Percentiles rank a stretch among this genome's conserved stretches.
Evolutionary conservation across 768 basidiomycete genomes (phyloP).

Genomic region (Tricholoma flavovirens): DNA sequence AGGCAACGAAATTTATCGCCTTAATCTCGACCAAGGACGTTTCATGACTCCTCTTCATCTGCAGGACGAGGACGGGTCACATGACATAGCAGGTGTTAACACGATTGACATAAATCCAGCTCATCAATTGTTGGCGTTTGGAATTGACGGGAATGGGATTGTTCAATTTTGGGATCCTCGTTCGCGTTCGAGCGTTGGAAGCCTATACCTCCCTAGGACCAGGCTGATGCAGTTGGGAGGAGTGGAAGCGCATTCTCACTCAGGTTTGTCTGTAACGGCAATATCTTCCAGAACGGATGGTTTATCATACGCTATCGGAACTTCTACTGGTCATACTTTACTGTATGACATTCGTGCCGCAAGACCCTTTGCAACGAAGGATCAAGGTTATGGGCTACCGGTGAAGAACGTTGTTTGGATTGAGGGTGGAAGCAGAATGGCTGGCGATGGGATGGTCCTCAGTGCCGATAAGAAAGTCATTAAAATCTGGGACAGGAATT

Average conservation of each 20-base stretch:
- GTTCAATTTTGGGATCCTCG: constrained; percentile 97
- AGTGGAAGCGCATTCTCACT: constrained; percentile 21
- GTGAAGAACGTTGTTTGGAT: constrained; percentile 86
- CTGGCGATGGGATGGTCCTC: constrained; percentile 81
- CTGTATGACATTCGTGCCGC: constrained; percentile 91
- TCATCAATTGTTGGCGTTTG: constrained; percentile 87
- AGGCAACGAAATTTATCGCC: constrained; percentile 83
- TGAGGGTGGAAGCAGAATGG: constrained; percentile 78
- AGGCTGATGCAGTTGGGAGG: constrained; percentile 41
- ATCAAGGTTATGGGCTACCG: constrained; percentile 94
- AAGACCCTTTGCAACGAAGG: constrained; percentile 81
- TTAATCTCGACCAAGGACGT: constrained; percentile 93
- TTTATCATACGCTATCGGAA: constrained; percentile 89
- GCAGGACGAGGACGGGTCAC: constrained; percentile 38
- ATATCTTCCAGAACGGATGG: constrained; percentile 84
- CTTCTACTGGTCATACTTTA: constrained; percentile 90
- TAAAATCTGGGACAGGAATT: constrained; percentile 92
- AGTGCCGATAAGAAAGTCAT: constrained; percentile 96
- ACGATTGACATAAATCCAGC: constrained; percentile 88
- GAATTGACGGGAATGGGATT: constrained; percentile 78
- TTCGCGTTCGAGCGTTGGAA: constrained; percentile 69
- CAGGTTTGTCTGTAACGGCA: constrained; percentile 66
- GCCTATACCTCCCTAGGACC: constrained; percentile 53
- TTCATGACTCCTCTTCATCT: constrained; percentile 80
- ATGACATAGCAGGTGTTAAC: constrained; percentile 79